Conservation (phyloP, 495 filamentous ascomycete genomes). For the Tuber umbilicatum region DNA sequence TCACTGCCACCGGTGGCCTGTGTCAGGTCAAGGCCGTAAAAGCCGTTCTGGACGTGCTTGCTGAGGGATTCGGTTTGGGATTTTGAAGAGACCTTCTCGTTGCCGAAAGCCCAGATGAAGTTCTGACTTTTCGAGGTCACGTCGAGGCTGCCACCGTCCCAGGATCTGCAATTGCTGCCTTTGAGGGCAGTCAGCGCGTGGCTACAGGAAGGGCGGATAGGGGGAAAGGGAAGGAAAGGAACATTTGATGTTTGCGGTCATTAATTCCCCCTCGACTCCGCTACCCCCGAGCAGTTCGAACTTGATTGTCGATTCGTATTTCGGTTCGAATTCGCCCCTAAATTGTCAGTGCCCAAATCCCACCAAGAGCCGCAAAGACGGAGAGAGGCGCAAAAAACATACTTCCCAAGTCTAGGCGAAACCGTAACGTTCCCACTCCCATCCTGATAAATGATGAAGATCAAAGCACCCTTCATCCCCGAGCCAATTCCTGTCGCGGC, state of each 20-base stretch:
- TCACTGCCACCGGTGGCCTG: conserved; percentile 51
- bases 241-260: conserved; percentile 61
- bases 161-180: conserved; percentile 55
- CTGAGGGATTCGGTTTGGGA: conserved; percentile 37
- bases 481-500: conserved; percentile 59
- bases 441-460: conserved; percentile 62
- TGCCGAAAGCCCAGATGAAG: conserved; percentile 64
- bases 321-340: conserved; percentile 51
- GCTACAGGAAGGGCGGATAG: neutral
- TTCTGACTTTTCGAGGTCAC: conserved; percentile 45
- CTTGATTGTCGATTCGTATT: conserved; percentile 48
- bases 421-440: conserved; percentile 58
- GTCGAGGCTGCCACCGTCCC: conserved; percentile 51
- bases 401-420: conserved; percentile 54
- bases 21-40: conserved; percentile 55
- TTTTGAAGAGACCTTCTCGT: conserved; percentile 53
- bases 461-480: conserved; percentile 57
- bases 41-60: conserved; percentile 53
- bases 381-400: conserved; percentile 4
- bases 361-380: neutral
- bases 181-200: conserved; percentile 37
- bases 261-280: conserved; percentile 50
- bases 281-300: conserved; percentile 57
- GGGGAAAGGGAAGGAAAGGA: conserved; percentile 16
- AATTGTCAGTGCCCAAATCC: conserved; percentile 3